Evolutionary conservation across 2,329 filamentous ascomycete genomes (phyloP).

Genomic region (Hansfordia pulvinata): DNA sequence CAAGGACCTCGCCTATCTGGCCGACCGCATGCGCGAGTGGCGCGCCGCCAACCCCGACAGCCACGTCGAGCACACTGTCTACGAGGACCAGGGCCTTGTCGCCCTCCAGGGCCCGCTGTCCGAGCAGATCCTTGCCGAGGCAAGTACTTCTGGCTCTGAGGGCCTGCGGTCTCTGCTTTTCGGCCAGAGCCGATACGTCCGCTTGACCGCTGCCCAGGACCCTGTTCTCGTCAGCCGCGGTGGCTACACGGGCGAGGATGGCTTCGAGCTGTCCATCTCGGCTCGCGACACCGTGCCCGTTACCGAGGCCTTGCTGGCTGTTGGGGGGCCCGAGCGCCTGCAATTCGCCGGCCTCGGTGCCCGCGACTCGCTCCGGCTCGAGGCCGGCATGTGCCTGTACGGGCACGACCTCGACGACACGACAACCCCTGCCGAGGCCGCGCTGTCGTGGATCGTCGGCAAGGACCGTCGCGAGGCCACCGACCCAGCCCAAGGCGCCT

Average conservation of each 20-base stretch:
- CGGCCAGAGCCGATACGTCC: conserved; percentile 56
- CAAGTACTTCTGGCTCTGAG: conserved; percentile 39
- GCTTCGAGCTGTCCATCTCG: conserved; percentile 88
- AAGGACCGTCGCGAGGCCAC: conserved; percentile 48
- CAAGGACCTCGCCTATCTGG: conserved; percentile 73
- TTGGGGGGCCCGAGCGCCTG: conserved; percentile 46
- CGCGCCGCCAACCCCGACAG: conserved; percentile 33
- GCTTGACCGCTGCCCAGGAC: conserved; percentile 45
- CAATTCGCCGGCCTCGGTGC: conserved; percentile 81
- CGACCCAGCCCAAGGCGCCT: conserved; percentile 41
- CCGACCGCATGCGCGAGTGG: conserved; percentile 51
- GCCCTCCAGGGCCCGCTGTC: conserved; percentile 81
- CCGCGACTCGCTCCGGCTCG: conserved; percentile 80
- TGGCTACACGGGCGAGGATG: conserved; percentile 95
- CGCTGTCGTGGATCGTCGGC: conserved; percentile 66
- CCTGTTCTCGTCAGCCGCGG: conserved; percentile 68
- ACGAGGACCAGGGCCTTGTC: conserved; percentile 64
- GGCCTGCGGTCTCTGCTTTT: conserved; percentile 66
- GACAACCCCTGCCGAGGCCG: conserved; percentile 45
- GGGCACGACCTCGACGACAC: conserved; percentile 87
- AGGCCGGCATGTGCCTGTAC: conserved; percentile 99
- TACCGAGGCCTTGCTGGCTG: conserved; percentile 54
- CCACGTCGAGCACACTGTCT: conserved; percentile 54
- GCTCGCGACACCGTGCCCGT: conserved; percentile 49
- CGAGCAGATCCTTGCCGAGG: conserved; percentile 50